A percentile compares a stretch with the other conserved stretches of the same genome.
phyloP scores from a whole-genome alignment of 1,284 basidiomycete genomes.

The Pseudozyma sp. region DNA sequence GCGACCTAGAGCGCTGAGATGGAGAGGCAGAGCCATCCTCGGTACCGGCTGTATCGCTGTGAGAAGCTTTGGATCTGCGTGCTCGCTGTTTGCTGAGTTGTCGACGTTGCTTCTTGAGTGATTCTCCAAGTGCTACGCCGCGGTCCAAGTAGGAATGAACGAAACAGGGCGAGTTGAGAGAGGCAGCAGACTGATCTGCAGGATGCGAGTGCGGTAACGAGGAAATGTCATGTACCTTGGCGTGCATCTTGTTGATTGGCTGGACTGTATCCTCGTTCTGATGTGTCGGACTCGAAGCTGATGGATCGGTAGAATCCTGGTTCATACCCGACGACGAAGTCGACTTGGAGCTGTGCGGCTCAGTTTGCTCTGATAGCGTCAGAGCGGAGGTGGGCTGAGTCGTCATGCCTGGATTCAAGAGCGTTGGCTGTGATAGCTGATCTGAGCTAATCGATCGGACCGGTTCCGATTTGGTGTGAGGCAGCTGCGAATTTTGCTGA shows the following conservation, averaged over 20 bases:
- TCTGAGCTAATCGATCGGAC: slow-evolving; percentile 21
- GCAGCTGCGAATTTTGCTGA: slow-evolving; percentile 7
- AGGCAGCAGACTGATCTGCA: slow-evolving; percentile 17
- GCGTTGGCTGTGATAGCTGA: slow-evolving; percentile 15
- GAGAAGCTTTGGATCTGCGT: slow-evolving; percentile 11
- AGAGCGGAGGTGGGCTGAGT: slow-evolving; percentile 42
- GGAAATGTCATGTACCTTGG: slow-evolving; percentile 48
- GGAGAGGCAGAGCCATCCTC: slow-evolving; percentile 23
- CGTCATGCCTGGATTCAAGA: slow-evolving; percentile 45
- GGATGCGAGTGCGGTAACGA: slow-evolving; percentile 27
- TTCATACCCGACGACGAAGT: slow-evolving; percentile 12
- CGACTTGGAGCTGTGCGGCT: slow-evolving; percentile 21
- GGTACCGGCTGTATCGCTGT: slow-evolving; percentile 31
- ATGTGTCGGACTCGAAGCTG: slow-evolving; percentile 16
- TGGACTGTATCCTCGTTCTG: slow-evolving; percentile 7
- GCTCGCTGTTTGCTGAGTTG: slow-evolving; percentile 33
- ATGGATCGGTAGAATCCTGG: slow-evolving; percentile 22
- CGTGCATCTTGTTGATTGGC: slow-evolving; percentile 41
- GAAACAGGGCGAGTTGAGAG: slow-evolving; percentile 53
- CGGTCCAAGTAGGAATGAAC: slow-evolving; percentile 59
- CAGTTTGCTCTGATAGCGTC: slow-evolving; percentile 29
- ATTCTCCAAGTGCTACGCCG: slow-evolving; percentile 47
- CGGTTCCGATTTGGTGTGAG: slow-evolving; percentile 18
- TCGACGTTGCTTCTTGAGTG: slow-evolving; percentile 45
- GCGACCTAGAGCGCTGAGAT: neutral